Percentiles rank a stretch among this genome's conserved stretches.
Evolutionary conservation across 441 rosid genomes (phyloP).

Genomic region (Flueggea neowawraea): DNA sequence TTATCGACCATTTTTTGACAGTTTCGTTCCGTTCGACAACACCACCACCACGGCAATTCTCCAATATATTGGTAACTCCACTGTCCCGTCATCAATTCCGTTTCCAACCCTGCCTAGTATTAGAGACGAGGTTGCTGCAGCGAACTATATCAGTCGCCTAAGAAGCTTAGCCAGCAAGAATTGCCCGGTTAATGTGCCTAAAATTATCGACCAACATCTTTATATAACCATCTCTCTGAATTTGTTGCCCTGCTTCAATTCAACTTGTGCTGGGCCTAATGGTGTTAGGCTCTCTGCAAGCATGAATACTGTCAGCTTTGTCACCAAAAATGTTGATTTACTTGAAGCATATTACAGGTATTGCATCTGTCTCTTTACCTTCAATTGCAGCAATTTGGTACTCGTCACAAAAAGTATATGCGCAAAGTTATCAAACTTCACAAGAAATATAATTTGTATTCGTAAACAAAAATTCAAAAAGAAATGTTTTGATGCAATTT

Average conservation of each 20-base stretch:
- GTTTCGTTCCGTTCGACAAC: no score
- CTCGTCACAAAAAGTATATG: no score
- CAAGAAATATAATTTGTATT: no score
- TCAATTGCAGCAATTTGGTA: not conserved
- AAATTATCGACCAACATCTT: conserved; percentile 25
- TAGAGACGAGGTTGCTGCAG: conserved; percentile 23
- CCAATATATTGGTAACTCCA: conserved; percentile 42
- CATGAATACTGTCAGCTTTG: conserved; percentile 35
- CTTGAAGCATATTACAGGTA: conserved; percentile 39
- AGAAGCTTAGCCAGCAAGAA: conserved; percentile 30
- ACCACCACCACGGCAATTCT: conserved; percentile 52
- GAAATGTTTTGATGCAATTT: no score
- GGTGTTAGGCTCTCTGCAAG: conserved; percentile 21
- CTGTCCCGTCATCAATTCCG: conserved; percentile 24
- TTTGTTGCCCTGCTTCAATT: conserved; percentile 17
- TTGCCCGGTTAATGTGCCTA: conserved; percentile 49
- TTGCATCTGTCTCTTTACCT: not conserved
- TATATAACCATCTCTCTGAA: conserved; percentile 19
- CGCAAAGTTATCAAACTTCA: no score
- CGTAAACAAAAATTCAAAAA: no score
- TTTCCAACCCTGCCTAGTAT: conserved; percentile 33
- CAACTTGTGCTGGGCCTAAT: conserved; percentile 13
- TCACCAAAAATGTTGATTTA: conserved; percentile 16
- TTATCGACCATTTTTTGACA: conserved; percentile 47
- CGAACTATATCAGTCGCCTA: conserved; percentile 17